A percentile compares a stretch with the other conserved stretches of the same genome.
phyloP scores from a whole-genome alignment of 1,284 basidiomycete species.

The Malassezia yamatoensis region DNA sequence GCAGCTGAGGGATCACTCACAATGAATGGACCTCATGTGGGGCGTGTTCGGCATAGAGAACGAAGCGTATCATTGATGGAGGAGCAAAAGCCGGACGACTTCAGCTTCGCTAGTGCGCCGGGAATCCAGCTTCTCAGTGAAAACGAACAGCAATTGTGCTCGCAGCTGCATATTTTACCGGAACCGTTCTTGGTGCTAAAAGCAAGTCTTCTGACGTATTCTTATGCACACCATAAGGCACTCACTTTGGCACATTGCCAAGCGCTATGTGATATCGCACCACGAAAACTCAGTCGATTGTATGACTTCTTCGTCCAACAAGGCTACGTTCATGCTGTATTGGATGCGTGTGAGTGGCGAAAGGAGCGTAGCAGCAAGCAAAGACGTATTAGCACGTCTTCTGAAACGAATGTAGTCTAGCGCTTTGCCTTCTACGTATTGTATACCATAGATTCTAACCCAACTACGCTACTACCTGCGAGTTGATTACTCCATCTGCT shows the following conservation, averaged over 20 bases:
- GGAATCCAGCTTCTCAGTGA: conserved; percentile 38
- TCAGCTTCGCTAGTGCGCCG: conserved; percentile 32
- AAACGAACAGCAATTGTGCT: conserved; percentile 38
- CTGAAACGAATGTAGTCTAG: background rate
- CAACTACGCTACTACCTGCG: background rate
- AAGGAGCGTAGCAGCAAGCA: background rate
- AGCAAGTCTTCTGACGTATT: conserved; percentile 35
- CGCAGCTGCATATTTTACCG: conserved; percentile 39
- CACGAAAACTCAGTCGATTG: conserved; percentile 40
- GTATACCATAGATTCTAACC: too few species aligned
- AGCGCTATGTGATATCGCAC: conserved; percentile 36
- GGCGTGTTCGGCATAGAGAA: conserved; percentile 27
- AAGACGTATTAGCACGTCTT: background rate
- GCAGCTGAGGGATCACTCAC: conserved; percentile 35
- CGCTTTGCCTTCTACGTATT: too few species aligned
- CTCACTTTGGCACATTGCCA: conserved; percentile 36
- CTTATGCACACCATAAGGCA: conserved; percentile 30
- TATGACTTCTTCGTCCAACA: conserved; percentile 43
- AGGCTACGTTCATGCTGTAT: conserved; percentile 28
- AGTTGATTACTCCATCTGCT: background rate
- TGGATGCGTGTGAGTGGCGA: conserved; percentile 3
- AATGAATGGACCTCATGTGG: conserved; percentile 16
- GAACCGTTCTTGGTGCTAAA: conserved; percentile 44
- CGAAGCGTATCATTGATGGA: conserved; percentile 22
- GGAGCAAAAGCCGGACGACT: conserved; percentile 14